Conservation (phyloP, 768 basidiomycete species). For the Naganishia vishniacii region DNA sequence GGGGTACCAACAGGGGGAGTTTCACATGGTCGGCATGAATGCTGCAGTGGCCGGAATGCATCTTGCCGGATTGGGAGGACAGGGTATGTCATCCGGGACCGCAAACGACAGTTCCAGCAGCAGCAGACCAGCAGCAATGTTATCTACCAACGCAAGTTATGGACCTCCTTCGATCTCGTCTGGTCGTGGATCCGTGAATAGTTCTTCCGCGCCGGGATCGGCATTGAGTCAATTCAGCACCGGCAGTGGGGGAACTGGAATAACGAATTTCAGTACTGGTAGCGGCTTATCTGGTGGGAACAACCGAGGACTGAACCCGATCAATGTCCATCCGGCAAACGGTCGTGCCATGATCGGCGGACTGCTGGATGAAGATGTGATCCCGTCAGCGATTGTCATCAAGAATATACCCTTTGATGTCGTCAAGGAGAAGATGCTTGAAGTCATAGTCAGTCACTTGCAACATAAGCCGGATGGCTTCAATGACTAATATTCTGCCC, state of each 20-base stretch:
- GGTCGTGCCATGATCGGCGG: conserved; percentile 23
- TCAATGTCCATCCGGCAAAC: neutral
- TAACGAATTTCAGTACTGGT: conserved; percentile 2
- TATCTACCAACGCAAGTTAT: neutral
- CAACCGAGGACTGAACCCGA: neutral
- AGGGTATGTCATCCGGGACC: neutral
- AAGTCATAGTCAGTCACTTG: conserved; percentile 73
- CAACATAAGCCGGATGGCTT: too few species aligned
- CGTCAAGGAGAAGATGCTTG: conserved; percentile 88
- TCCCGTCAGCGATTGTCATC: conserved; percentile 98
- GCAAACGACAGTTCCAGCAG: too few species aligned
- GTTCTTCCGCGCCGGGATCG: neutral
- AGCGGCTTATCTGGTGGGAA: neutral
- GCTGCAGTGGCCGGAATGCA: conserved; percentile 8
- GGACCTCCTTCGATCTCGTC: conserved; percentile 12
- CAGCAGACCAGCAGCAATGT: neutral
- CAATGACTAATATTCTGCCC: too few species aligned
- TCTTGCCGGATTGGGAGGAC: neutral
- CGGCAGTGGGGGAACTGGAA: conserved; percentile 8
- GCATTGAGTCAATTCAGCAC: conserved; percentile 1
- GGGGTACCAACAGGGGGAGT: neutral
- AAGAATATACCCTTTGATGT: conserved; percentile 99
- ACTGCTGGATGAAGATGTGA: conserved; percentile 59
- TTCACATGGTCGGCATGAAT: conserved; percentile 1
- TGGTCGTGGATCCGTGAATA: conserved; percentile 1